Conservation (phyloP, 2,329 filamentous ascomycete genomes). For the Cercospora brassicicola region DNA sequence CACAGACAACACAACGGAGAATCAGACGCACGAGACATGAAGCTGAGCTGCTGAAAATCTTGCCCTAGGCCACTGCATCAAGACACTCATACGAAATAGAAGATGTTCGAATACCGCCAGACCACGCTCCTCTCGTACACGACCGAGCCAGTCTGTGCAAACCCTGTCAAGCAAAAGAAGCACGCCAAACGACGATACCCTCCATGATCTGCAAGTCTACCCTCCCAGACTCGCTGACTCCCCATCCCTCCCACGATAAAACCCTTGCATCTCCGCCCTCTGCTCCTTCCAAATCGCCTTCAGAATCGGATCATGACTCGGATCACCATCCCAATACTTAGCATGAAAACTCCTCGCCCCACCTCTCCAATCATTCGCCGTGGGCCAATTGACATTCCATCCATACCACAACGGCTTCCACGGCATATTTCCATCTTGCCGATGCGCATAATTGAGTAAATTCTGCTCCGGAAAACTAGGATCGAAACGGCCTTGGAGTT, state of each 20-base stretch:
- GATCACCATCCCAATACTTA: constrained; percentile 45
- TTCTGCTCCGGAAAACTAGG: constrained; percentile 42
- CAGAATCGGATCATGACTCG: constrained; percentile 38
- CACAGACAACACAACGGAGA: neutral
- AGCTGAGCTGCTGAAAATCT: neutral
- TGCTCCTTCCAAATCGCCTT: constrained; percentile 41
- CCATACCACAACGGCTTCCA: constrained; percentile 43
- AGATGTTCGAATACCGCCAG: neutral
- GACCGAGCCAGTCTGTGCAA: neutral
- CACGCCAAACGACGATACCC: neutral
- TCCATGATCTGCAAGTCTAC: neutral
- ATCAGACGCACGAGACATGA: neutral
- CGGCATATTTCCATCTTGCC: constrained; percentile 44
- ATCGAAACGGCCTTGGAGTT: constrained; percentile 39
- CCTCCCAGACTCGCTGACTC: neutral
- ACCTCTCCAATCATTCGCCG: constrained; percentile 39
- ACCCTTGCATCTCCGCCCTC: constrained; percentile 41
- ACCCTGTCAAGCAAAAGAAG: neutral
- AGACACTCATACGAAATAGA: neutral
- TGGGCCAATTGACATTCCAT: constrained; percentile 46
- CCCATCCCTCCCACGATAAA: constrained; percentile 35
- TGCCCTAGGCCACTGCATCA: neutral
- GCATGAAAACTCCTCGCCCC: constrained; percentile 43
- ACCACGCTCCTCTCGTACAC: neutral
- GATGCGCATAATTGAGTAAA: constrained; percentile 45